Base-by-base conservation (phyloP, 495 filamentous ascomycete genomes). In the Neurospora discreta region DNA sequence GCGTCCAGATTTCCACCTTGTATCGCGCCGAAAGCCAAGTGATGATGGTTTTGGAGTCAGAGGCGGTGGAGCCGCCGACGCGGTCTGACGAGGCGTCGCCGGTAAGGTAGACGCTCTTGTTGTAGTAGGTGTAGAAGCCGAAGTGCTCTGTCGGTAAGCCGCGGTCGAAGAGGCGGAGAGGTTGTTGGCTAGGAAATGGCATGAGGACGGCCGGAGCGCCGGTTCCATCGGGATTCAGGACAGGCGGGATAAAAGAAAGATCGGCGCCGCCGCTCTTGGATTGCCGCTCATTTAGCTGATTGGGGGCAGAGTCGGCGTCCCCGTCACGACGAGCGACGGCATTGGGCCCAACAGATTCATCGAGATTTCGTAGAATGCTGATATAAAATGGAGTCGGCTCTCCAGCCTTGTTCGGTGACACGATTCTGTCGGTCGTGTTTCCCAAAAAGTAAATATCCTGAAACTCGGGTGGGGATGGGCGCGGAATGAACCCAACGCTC, bases 1-100 rank as follows among this genome's bases (percentile, higher is more conserved):
- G 84, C 7, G 95, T 99, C 93, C 93, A 99, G 70, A 98, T 96
- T 76, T 93, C 90, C 6, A 98, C 92, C 10, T 93, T 88, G 80
- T 96, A 93, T 11, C 95, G 89, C 3, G 93, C 96, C 74, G 93
- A 86, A 1, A 90, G 82, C 89, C 91, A 97, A 18, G 92, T 95
- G 72, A 95, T 92, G 23, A 91, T 81, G 18, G 87, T 87, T 5
- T 83, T 83, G n/a, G 93, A 91, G 42, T 89, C 83, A 1, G 79
- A 76, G 71, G 87, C 80, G 20, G 82, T 80, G 3, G 87, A 83
- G 1, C 93, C 94, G 26, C 93, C 93, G 71, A 89, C 84, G 8
- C 78, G 71, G 75, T 96, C 93, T 16, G 82, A 83, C 0, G 86
- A 77, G 33, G 81, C 77, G 15, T 80, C 79, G 38, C 73, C 80